phyloP scores from a whole-genome alignment of 2,329 filamentous ascomycete genomes.

The Trichoderma guizhouense region DNA sequence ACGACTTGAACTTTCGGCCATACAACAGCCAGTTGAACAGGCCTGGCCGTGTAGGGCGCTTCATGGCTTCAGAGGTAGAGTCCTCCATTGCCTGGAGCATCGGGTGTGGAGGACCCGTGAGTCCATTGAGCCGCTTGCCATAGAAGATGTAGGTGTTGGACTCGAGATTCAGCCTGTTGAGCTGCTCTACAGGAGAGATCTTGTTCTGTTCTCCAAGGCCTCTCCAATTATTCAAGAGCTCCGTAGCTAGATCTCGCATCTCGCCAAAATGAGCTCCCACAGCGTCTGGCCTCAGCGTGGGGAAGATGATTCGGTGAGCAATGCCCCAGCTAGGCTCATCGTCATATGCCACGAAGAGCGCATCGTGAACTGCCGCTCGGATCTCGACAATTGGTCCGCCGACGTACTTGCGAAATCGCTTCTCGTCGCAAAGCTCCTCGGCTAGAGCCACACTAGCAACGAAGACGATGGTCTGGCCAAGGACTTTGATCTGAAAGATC shows the following conservation, averaged over 20 bases:
- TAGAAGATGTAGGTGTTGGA: conserved; percentile 49
- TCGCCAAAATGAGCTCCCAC: conserved; percentile 42
- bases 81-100: conserved; percentile 54
- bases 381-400: conserved; percentile 53
- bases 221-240: conserved; percentile 51
- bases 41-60: conserved; percentile 49
- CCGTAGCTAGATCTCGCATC: conserved; percentile 46
- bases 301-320: conserved; percentile 51
- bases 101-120: conserved; percentile 45
- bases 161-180: conserved; percentile 54
- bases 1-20: conserved; percentile 50
- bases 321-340: conserved; percentile 48
- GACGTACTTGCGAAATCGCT: conserved; percentile 52
- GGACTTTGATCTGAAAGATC: conserved; percentile 38
- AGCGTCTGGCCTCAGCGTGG: conserved; percentile 36
- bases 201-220: conserved; percentile 35
- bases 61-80: conserved; percentile 53
- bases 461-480: conserved; percentile 38
- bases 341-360: conserved; percentile 52
- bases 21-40: conserved; percentile 53
- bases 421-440: conserved; percentile 50
- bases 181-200: conserved; percentile 46
- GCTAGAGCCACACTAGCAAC: conserved; percentile 48
- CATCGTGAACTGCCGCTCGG: conserved; percentile 46
- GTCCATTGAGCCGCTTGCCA: conserved; percentile 46